Evolutionary conservation across 1,139 yeast species (phyloP).

Genomic region (Yamadazyma taylorii): DNA sequence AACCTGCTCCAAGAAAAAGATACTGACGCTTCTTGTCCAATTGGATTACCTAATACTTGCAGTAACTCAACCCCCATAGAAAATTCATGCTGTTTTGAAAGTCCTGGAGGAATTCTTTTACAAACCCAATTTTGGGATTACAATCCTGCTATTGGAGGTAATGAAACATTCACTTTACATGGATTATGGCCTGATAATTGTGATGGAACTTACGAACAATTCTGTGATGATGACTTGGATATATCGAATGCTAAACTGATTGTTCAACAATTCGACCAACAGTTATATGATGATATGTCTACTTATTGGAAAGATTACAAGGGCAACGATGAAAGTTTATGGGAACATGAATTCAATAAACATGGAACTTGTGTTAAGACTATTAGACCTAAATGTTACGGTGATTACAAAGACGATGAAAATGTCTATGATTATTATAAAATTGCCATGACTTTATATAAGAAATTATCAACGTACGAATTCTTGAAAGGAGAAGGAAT

Average conservation of each 20-base stretch:
- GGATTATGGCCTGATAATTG: conserved; percentile 52
- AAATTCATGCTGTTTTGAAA: conserved; percentile 80
- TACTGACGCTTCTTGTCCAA: conserved; percentile 49
- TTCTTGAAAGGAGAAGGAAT: conserved; percentile 71
- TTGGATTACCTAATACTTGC: conserved; percentile 68
- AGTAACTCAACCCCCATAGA: conserved; percentile 34
- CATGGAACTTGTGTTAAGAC: conserved; percentile 94
- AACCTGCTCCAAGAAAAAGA: neutral
- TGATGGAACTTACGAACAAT: conserved; percentile 48
- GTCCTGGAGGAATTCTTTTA: conserved; percentile 73
- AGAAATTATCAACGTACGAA: conserved; percentile 66
- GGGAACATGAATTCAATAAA: conserved; percentile 95
- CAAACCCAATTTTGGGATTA: conserved; percentile 97
- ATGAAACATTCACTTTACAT: conserved; percentile 73
- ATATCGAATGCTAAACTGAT: conserved; percentile 53
- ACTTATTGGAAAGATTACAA: conserved; percentile 74
- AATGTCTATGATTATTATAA: conserved; percentile 80
- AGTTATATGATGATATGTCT: conserved; percentile 58
- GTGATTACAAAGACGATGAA: conserved; percentile 25
- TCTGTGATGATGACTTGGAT: conserved; percentile 67
- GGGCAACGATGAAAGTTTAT: conserved; percentile 70
- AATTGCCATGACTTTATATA: conserved; percentile 62
- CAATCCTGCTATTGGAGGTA: conserved; percentile 78
- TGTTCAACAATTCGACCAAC: conserved; percentile 50
- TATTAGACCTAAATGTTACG: conserved; percentile 69